Evolutionary conservation across 805 yeast genomes (phyloP).

Genomic region (Ogataea paraovalis): DNA sequence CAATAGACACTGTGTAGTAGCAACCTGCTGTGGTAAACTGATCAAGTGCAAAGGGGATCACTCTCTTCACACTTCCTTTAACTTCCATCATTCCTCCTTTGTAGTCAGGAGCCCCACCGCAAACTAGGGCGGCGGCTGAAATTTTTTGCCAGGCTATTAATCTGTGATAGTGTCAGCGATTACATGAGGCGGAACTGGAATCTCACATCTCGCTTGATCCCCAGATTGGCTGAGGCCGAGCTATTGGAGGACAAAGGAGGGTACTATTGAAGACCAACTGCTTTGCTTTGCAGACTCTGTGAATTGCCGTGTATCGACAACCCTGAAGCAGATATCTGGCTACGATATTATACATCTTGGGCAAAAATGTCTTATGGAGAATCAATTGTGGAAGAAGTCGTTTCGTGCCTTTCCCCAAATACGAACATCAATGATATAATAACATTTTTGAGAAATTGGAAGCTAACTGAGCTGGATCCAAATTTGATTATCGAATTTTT

Average conservation of each 20-base stretch:
- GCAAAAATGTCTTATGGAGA: constrained; percentile 4
- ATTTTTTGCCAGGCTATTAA: neutral
- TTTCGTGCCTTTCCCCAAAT: neutral
- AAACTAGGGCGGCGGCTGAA: neutral
- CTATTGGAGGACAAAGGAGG: too few species aligned
- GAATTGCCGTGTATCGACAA: too few species aligned
- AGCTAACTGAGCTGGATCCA: constrained; percentile 5
- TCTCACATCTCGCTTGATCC: too few species aligned
- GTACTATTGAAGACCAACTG: too few species aligned
- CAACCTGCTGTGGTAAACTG: too few species aligned
- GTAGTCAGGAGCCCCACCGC: neutral
- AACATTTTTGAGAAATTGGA: constrained; percentile 15
- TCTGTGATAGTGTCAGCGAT: neutral
- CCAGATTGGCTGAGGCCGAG: too few species aligned
- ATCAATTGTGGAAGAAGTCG: neutral
- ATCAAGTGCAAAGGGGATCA: too few species aligned
- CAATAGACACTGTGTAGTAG: too few species aligned
- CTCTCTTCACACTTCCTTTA: too few species aligned
- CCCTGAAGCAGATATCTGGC: too few species aligned
- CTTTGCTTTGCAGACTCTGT: too few species aligned
- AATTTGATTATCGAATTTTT: constrained; percentile 11
- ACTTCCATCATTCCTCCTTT: neutral
- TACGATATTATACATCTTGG: too few species aligned
- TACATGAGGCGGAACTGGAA: neutral
- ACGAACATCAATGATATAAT: constrained; percentile 1